Conservation (phyloP, 1,139 yeast genomes). For the Yamadazyma pseudoaaseri region DNA sequence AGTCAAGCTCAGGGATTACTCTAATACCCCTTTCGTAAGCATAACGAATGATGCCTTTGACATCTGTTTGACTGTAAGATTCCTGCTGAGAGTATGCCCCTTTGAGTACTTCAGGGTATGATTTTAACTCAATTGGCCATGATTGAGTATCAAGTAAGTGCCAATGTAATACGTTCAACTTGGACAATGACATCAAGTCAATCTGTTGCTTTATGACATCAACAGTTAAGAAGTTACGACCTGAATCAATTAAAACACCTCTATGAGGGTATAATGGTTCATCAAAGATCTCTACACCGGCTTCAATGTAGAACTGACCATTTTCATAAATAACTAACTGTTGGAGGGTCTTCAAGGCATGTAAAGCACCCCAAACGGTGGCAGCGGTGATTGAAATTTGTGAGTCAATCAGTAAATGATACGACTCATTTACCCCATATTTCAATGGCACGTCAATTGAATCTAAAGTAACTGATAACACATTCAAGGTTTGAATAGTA, state of each 20-base stretch:
- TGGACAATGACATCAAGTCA: conserved; percentile 42
- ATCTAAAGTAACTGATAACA: not conserved
- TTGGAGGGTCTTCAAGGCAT: conserved; percentile 44
- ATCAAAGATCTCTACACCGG: conserved; percentile 35
- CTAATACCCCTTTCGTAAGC: conserved; percentile 42
- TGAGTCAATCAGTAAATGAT: conserved; percentile 21
- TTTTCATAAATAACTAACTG: conserved; percentile 35
- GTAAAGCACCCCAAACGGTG: conserved; percentile 48
- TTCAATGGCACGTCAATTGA: conserved; percentile 2
- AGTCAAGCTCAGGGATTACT: conserved; percentile 47
- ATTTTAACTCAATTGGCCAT: conserved; percentile 41
- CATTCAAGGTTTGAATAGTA: not conserved
- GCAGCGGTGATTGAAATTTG: conserved; percentile 26
- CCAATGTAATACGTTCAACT: conserved; percentile 48
- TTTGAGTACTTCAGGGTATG: conserved; percentile 40
- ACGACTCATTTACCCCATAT: conserved; percentile 36
- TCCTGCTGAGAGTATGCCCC: conserved; percentile 43
- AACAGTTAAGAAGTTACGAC: conserved; percentile 38
- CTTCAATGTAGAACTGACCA: conserved; percentile 28
- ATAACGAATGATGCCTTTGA: conserved; percentile 30
- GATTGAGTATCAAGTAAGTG: conserved; percentile 46
- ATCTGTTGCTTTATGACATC: conserved; percentile 35
- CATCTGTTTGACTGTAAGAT: conserved; percentile 31
- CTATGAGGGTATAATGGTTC: conserved; percentile 43
- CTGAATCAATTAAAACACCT: conserved; percentile 46